These are phyloP conservation scores for Raphanus sativus DNA, from an alignment of 345 rosid species.

Conservation along the genomic window DNA sequence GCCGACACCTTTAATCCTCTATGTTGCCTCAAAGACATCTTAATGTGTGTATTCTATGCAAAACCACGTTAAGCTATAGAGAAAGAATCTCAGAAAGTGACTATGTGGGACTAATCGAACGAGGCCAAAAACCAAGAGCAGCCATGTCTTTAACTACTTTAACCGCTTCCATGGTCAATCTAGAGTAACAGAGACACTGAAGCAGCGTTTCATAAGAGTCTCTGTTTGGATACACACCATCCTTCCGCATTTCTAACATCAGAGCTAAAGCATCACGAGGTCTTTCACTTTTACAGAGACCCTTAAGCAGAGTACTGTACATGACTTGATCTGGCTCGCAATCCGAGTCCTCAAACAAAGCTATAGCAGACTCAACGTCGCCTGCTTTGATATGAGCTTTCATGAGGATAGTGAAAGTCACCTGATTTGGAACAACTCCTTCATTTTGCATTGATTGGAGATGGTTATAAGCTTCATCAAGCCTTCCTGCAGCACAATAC, in stretches of 20 bases:
- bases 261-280: conserved; percentile 37
- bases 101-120: conserved; percentile 24
- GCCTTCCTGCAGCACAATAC: conserved; percentile 49
- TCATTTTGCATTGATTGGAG: conserved; percentile 52
- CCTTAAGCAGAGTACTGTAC: conserved; percentile 40
- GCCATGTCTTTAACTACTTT: conserved; percentile 61
- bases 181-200: conserved; percentile 46
- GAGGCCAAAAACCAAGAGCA: conserved; percentile 34
- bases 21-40: conserved; percentile 40
- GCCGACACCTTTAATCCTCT: conserved; percentile 38
- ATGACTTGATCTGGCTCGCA: conserved; percentile 47
- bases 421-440: conserved; percentile 61
- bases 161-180: conserved; percentile 51
- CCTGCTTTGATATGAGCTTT: conserved; percentile 50
- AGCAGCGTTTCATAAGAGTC: conserved; percentile 49
- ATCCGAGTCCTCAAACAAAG: conserved; percentile 51
- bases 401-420: conserved; percentile 60
- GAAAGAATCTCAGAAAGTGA: conserved; percentile 2
- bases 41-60: not conserved
- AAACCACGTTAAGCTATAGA: not conserved
- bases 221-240: conserved; percentile 48
- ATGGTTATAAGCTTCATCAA: conserved; percentile 56
- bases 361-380: conserved; percentile 54
- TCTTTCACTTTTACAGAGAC: not conserved
- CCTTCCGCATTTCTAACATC: conserved; percentile 51